A percentile compares a stretch with the other conserved stretches of the same genome.
Conservation (phyloP, 192 early-diverging fungal genomes). For the Haplosporangium gracile region DNA sequence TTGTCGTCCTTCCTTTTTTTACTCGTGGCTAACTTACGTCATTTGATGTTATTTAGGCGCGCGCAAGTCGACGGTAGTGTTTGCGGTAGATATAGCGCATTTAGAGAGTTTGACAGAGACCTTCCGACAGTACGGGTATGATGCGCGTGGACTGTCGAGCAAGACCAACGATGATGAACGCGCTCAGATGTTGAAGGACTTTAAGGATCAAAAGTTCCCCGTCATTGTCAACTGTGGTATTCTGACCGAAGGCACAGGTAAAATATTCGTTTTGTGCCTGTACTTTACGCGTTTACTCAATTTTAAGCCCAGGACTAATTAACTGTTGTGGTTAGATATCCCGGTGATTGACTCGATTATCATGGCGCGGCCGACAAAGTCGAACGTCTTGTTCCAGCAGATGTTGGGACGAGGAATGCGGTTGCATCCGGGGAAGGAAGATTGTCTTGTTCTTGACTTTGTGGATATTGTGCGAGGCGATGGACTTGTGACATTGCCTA, state of each 20-base stretch:
- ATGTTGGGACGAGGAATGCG: conserved; percentile 97
- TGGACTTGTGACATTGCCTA: conserved; percentile 78
- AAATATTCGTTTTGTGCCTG: background rate
- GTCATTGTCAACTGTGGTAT: conserved; percentile 94
- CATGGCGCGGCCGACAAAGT: conserved; percentile 88
- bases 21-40: background rate
- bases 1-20: background rate
- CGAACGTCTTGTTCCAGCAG: conserved; percentile 90
- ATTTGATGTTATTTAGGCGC: conserved; percentile 23
- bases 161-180: conserved; percentile 68
- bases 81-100: conserved; percentile 90
- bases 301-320: too few species aligned
- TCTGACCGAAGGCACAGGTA: conserved; percentile 71
- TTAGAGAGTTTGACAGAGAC: conserved; percentile 65
- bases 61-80: conserved; percentile 83
- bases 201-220: conserved; percentile 70
- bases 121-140: conserved; percentile 68
- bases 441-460: conserved; percentile 91
- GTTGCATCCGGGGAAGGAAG: conserved; percentile 67
- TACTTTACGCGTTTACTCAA: background rate
- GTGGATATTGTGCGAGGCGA: conserved; percentile 75
- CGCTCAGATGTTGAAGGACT: conserved; percentile 69
- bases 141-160: conserved; percentile 69
- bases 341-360: conserved; percentile 91
- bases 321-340: conserved; percentile 71